phyloP scores from a whole-genome alignment of 2,329 filamentous ascomycete species.

The Chaetomium olivaceum region DNA sequence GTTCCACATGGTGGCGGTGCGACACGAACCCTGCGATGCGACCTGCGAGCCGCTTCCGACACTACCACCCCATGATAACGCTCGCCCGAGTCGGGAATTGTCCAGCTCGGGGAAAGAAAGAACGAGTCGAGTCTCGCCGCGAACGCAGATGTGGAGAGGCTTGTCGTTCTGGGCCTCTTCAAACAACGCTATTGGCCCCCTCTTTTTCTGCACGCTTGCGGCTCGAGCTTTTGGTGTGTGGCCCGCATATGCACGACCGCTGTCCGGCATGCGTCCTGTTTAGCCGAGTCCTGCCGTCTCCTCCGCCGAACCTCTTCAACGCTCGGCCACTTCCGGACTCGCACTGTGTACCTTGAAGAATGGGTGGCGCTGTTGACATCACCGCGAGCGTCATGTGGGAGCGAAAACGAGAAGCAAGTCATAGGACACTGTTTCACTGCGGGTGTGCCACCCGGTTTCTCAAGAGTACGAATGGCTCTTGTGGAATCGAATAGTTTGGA shows the following conservation, averaged over 20 bases:
- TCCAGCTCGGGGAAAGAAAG: background rate
- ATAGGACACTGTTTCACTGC: background rate
- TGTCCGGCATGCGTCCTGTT: background rate
- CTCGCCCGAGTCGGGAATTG: background rate
- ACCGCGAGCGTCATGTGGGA: background rate
- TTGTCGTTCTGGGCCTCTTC: conserved; percentile 1
- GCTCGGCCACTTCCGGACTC: background rate
- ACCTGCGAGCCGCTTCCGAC: conserved; percentile 2
- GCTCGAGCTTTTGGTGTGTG: conserved; percentile 2
- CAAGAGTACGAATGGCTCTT: background rate
- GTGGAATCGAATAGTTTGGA: background rate
- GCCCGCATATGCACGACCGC: conserved; percentile 13
- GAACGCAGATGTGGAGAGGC: background rate
- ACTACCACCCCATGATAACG: conserved; percentile 10
- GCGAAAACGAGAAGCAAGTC: background rate
- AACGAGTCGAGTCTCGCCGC: background rate
- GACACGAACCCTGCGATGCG: conserved; percentile 1
- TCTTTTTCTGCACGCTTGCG: background rate
- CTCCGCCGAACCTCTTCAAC: background rate
- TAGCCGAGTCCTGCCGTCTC: background rate
- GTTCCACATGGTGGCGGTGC: background rate
- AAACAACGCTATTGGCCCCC: background rate
- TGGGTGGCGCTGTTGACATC: background rate
- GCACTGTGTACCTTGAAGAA: background rate
- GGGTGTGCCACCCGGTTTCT: background rate